Conservation (phyloP, 495 filamentous ascomycete genomes). For the Astrothelium macrocarpum region DNA sequence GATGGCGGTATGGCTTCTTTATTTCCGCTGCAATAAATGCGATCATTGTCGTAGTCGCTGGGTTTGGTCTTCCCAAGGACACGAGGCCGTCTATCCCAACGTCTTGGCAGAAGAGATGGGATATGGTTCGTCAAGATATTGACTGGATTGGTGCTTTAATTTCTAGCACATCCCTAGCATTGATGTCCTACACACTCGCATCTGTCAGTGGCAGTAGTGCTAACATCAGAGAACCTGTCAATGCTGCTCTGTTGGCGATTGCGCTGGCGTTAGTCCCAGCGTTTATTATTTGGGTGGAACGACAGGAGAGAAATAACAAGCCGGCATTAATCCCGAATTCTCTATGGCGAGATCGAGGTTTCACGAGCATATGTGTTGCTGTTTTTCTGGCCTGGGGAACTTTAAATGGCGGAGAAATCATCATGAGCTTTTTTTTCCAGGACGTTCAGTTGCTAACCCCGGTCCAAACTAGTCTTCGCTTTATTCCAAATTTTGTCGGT, state of each 20-base stretch:
- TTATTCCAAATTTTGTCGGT: conserved; percentile 47
- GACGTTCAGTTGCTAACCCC: conserved; percentile 36
- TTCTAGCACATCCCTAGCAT: conserved; percentile 29
- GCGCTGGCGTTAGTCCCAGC: conserved; percentile 35
- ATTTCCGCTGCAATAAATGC: conserved; percentile 34
- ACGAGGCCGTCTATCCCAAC: conserved; percentile 15
- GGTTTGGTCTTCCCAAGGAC: conserved; percentile 31
- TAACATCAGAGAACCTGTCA: conserved; percentile 26
- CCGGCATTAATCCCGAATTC: conserved; percentile 43
- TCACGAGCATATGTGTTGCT: conserved; percentile 41
- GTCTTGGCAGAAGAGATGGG: conserved; percentile 15
- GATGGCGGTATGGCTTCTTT: conserved; percentile 42
- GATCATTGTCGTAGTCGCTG: conserved; percentile 27
- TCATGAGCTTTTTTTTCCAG: conserved; percentile 36
- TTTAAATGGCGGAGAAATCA: conserved; percentile 34
- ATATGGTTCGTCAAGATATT: conserved; percentile 31
- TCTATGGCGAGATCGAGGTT: conserved; percentile 42
- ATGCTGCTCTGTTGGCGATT: conserved; percentile 33
- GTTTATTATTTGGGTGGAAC: conserved; percentile 40
- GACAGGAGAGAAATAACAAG: conserved; percentile 34
- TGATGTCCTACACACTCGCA: conserved; percentile 41
- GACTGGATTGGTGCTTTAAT: conserved; percentile 41
- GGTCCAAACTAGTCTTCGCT: conserved; percentile 38
- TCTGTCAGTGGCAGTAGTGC: conserved; percentile 30
- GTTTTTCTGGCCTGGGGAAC: conserved; percentile 44